Base-by-base conservation (phyloP, 306 rosid genomes). In the Trifolium repens region DNA sequence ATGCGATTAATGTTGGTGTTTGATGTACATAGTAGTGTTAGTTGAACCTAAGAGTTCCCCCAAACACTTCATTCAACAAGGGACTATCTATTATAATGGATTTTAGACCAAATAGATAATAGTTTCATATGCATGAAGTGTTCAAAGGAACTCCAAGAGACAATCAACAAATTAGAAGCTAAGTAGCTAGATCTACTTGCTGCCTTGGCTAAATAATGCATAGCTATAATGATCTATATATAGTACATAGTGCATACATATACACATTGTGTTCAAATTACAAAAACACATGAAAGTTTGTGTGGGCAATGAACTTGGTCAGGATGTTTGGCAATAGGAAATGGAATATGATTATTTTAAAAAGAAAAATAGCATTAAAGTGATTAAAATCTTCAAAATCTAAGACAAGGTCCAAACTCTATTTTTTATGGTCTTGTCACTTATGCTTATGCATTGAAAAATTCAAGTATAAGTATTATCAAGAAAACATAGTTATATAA, bases 41-140 rank as follows among this genome's bases (percentile, higher is more conserved):
- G 6, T 42, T 66, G 54, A 66, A 66, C 53, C 54, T 3, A 66
- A 42, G 71, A 66, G 71, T 66, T 66, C 71, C 71, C 71, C 71
- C 71, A 66, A 66, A 66, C 71, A 66, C 71, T 66, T 66, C 71
- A 66, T 66, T 17, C 4, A 66, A 17, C 4, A 62, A 62, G 3
- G 3, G n/a, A 26, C 16, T 58, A 5, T 58, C 15, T 58, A 11
- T 24, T 26, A 1, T 57, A 9, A 22, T 58, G 35, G 16, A 13
- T 1, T 32, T 32, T 14, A 53, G 59, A 53, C 27, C 26, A 16
- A 53, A 16, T 8, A 53, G 13, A 22, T 22, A 22, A 53, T 17
- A 17, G 11, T 53, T 26, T 53, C 27, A 17, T 53, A 17, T 53
- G 11, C 43, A 61, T 61, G 67, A 61, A 61, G 67, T 43, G 40